phyloP scores from a whole-genome alignment of 164 flowering plant species.

The Cinnamomum micranthum region DNA sequence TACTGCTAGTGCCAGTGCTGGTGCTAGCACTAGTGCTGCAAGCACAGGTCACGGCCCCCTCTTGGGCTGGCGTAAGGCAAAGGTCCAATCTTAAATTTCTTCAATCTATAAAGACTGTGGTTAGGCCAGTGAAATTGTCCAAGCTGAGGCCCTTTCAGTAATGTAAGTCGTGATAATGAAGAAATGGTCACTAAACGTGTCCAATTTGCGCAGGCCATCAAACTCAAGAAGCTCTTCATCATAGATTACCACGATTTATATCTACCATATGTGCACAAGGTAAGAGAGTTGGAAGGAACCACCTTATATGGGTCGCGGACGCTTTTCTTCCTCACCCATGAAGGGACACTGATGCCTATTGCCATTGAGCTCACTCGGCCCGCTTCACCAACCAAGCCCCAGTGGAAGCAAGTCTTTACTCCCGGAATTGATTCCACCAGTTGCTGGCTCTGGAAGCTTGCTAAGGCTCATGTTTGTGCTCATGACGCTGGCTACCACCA shows the following conservation, averaged over 20 bases:
- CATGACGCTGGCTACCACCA: conserved; percentile 38
- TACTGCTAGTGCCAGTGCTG: too few relatives aligned
- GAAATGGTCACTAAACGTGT: neutral
- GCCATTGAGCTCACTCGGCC: conserved; percentile 39
- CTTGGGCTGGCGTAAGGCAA: too few relatives aligned
- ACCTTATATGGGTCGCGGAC: conserved; percentile 36
- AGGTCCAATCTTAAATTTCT: too few relatives aligned
- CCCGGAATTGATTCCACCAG: conserved; percentile 23
- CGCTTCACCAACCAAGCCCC: conserved; percentile 7
- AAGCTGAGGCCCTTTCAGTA: too few relatives aligned
- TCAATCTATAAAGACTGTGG: too few relatives aligned
- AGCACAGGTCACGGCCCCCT: too few relatives aligned
- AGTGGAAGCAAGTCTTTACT: conserved; percentile 22
- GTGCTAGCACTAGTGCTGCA: too few relatives aligned
- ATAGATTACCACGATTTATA: conserved; percentile 31
- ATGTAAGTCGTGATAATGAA: too few relatives aligned
- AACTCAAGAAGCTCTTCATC: conserved; percentile 26
- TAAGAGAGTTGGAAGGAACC: conserved; percentile 22
- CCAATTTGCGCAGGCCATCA: conserved; percentile 24
- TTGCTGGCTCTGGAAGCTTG: conserved; percentile 38
- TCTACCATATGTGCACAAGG: conserved; percentile 29
- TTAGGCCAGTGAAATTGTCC: too few relatives aligned
- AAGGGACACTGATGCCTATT: conserved; percentile 23
- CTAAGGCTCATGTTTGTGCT: conserved; percentile 41
- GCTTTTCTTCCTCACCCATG: conserved; percentile 21